These are phyloP conservation scores for Byssochlamys sp. DNA, from an alignment of 2,329 filamentous ascomycete species.

Conservation along the genomic window DNA sequence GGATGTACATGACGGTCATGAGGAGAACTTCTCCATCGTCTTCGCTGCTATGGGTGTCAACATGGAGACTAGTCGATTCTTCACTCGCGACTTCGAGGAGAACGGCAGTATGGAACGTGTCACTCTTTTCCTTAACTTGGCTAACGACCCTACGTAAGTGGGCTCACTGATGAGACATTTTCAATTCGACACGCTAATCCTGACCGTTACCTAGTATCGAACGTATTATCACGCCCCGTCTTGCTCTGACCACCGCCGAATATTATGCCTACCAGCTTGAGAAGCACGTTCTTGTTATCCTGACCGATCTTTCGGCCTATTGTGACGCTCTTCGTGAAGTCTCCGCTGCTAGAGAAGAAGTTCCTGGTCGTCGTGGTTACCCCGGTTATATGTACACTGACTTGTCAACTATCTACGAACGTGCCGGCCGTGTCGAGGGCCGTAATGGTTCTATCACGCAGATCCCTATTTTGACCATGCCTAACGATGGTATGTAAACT, in stretches of 20 bases:
- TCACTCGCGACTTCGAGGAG: slow-evolving; percentile 96
- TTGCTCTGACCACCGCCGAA: slow-evolving; percentile 93
- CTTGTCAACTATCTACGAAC: slow-evolving; percentile 99
- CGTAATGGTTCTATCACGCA: slow-evolving; percentile 98
- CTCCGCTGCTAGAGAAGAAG: slow-evolving; percentile 94
- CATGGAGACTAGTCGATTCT: slow-evolving; percentile 96
- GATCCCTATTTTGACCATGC: slow-evolving; percentile 98
- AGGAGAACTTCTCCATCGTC: slow-evolving; percentile 99
- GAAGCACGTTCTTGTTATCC: slow-evolving; percentile 98
- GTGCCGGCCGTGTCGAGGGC: slow-evolving; percentile 91
- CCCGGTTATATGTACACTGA: slow-evolving; percentile 99
- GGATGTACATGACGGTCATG: slow-evolving; percentile 88
- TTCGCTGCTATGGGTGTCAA: slow-evolving; percentile 99
- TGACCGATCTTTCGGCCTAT: slow-evolving; percentile 95
- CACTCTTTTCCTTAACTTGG: slow-evolving; percentile 96
- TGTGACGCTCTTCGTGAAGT: slow-evolving; percentile 98
- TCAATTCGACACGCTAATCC: slow-evolving; percentile 3
- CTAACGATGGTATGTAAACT: slow-evolving; percentile 66
- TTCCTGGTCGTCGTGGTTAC: slow-evolving; percentile 96
- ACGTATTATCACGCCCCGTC: slow-evolving; percentile 98
- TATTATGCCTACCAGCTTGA: slow-evolving; percentile 99
- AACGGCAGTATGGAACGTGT: slow-evolving; percentile 96
- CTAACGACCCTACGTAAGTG: slow-evolving; percentile 90
- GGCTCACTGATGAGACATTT: not conserved
- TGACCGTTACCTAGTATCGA: slow-evolving; percentile 61